Conservation (phyloP, 1,284 basidiomycete genomes). For the Cutaneotrichosporon sp. region DNA sequence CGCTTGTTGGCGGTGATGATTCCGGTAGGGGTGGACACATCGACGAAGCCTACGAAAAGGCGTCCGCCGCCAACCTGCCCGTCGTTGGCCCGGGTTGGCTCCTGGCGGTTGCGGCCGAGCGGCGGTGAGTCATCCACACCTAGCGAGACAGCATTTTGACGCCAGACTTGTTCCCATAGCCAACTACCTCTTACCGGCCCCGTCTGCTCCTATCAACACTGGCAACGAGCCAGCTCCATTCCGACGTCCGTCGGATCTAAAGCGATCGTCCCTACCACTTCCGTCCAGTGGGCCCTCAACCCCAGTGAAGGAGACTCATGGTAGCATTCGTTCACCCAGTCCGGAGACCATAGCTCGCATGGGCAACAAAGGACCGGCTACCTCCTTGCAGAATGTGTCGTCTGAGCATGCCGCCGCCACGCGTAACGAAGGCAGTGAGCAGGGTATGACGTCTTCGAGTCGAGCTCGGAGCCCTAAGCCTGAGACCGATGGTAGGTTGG, state of each 20-base stretch:
- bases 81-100: conserved; percentile 88
- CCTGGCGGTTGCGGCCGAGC: conserved; percentile 72
- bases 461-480: conserved; percentile 43
- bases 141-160: conserved; percentile 4
- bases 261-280: conserved; percentile 33
- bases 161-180: conserved; percentile 78
- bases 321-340: conserved; percentile 36
- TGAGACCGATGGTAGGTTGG: conserved; percentile 45
- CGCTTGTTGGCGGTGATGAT: conserved; percentile 58
- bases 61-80: conserved; percentile 80
- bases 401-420: no score
- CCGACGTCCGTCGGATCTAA: conserved; percentile 32
- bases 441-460: not conserved
- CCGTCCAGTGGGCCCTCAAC: conserved; percentile 21
- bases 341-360: conserved; percentile 47
- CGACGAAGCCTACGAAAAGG: conserved; percentile 81
- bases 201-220: conserved; percentile 51
- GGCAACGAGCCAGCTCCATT: conserved; percentile 54
- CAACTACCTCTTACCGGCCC: conserved; percentile 67
- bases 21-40: conserved; percentile 29
- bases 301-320: conserved; percentile 20
- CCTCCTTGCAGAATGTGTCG: conserved; percentile 10
- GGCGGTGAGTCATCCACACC: conserved; percentile 57
- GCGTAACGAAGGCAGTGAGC: not conserved
- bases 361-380: conserved; percentile 34